These are phyloP conservation scores for Hanseniaspora thailandica DNA, from an alignment of 805 yeast species.

Conservation along the genomic window DNA sequence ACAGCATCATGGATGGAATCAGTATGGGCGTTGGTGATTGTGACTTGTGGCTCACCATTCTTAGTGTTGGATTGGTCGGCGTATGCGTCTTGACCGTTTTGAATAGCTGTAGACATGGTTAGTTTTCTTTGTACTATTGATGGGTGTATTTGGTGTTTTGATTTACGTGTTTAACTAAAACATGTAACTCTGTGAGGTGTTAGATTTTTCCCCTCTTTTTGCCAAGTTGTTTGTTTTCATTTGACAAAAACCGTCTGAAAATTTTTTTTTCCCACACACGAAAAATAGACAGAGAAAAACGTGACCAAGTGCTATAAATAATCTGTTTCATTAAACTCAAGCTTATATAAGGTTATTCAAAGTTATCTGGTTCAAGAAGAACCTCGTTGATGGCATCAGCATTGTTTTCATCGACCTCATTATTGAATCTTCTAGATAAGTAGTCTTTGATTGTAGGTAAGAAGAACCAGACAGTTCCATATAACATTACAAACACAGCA, in stretches of 20 bases:
- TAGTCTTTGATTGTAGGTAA: background rate
- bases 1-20: constrained; percentile 95
- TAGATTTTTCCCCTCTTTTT: background rate
- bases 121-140: constrained; percentile 33
- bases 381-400: background rate
- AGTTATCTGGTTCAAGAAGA: no score
- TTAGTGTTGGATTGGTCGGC: background rate
- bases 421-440: background rate
- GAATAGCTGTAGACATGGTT: constrained; percentile 15
- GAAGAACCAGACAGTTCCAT: background rate
- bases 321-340: no score
- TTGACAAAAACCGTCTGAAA: background rate
- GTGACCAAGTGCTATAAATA: no score
- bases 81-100: background rate
- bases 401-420: no score
- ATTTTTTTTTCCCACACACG: no score
- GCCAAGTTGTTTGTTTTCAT: no score
- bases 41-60: constrained; percentile 38
- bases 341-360: no score
- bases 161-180: background rate
- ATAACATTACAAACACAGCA: background rate
- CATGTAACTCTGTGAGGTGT: background rate
- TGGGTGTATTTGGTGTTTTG: background rate
- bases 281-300: no score
- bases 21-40: constrained; percentile 82